A percentile compares a stretch with the other conserved stretches of the same genome.
Evolutionary conservation across 1,139 yeast species (phyloP).

Genomic region (Candida labiduridarum): DNA sequence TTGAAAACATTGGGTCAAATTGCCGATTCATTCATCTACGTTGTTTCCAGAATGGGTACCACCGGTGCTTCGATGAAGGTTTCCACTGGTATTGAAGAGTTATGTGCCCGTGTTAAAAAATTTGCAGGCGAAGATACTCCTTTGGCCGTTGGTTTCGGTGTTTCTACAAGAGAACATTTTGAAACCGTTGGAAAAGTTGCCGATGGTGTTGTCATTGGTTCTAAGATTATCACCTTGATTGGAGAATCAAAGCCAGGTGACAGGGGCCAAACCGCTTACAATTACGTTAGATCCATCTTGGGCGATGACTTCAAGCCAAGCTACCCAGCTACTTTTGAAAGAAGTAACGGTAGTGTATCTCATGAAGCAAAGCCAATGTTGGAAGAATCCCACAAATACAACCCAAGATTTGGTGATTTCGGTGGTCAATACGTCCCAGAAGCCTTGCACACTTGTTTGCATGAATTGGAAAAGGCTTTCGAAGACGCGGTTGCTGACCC

Average conservation of each 20-base stretch:
- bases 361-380: constrained; percentile 41
- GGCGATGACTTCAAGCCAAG: constrained; percentile 55
- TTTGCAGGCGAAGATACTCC: constrained; percentile 76
- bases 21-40: constrained; percentile 94
- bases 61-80: constrained; percentile 84
- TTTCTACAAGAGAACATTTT: constrained; percentile 90
- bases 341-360: constrained; percentile 22
- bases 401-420: constrained; percentile 86
- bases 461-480: constrained; percentile 85
- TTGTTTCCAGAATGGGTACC: constrained; percentile 96
- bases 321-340: constrained; percentile 32
- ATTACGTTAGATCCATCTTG: constrained; percentile 69
- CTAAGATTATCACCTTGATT: constrained; percentile 73
- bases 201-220: constrained; percentile 95
- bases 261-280: constrained; percentile 61
- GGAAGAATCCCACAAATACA: constrained; percentile 58
- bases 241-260: constrained; percentile 64
- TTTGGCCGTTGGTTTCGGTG: constrained; percentile 96
- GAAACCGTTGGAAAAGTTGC: constrained; percentile 75
- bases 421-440: constrained; percentile 99
- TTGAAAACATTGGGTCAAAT: constrained; percentile 74
- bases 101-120: constrained; percentile 75
- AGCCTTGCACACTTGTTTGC: constrained; percentile 86
- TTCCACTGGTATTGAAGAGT: constrained; percentile 62
- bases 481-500: constrained; percentile 88